Conservation (phyloP, 1,284 basidiomycete genomes). For the Pyrrhoderma lamaoense region DNA sequence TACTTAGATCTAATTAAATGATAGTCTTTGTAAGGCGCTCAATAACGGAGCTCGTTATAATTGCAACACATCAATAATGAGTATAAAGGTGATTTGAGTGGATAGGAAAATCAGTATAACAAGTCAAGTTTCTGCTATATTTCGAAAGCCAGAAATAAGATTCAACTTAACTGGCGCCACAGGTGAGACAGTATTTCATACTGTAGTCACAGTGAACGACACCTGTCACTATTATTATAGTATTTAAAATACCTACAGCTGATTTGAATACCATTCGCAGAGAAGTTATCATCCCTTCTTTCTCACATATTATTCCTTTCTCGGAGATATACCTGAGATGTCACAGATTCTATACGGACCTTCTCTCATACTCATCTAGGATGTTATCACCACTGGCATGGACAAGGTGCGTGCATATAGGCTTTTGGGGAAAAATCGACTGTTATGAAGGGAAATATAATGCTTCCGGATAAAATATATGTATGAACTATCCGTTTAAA, state of each 20-base stretch:
- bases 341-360: constrained; percentile 30
- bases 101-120: too few species aligned
- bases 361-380: constrained; percentile 29
- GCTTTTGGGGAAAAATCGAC: constrained; percentile 29
- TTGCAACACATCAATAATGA: too few species aligned
- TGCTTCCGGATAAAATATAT: constrained; percentile 32
- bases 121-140: too few species aligned
- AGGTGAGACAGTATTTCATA: constrained; percentile 27
- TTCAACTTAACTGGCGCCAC: constrained; percentile 32
- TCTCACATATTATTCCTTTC: constrained; percentile 32
- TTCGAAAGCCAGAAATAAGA: constrained; percentile 23
- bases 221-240: not conserved
- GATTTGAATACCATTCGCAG: constrained; percentile 34
- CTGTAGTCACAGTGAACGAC: not conserved
- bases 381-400: constrained; percentile 26
- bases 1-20: too few species aligned
- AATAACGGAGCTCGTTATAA: too few species aligned
- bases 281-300: constrained; percentile 29
- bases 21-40: too few species aligned
- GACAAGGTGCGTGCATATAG: constrained; percentile 36
- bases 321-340: constrained; percentile 26
- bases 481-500: constrained; percentile 27
- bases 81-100: too few species aligned
- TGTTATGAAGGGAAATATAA: constrained; percentile 31
- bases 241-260: constrained; percentile 22